Percentiles rank a stretch among this genome's conserved stretches.
Conservation (phyloP, 2,329 filamentous ascomycete genomes). For the Pseudocercospora pini-densiflorae region DNA sequence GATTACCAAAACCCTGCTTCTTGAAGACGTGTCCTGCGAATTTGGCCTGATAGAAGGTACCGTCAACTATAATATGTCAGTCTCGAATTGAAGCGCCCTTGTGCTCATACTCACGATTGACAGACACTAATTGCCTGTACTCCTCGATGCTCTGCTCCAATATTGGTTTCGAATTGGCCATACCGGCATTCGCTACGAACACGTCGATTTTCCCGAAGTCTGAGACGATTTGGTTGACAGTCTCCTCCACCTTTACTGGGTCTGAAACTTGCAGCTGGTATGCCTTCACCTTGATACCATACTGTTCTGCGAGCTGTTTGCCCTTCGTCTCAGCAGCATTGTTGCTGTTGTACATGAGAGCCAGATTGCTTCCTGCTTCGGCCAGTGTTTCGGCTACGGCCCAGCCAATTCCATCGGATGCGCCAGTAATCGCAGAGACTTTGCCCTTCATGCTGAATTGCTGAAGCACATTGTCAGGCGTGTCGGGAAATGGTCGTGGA, state of each 20-base stretch:
- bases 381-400: slow-evolving; percentile 91
- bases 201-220: slow-evolving; percentile 82
- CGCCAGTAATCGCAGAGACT: slow-evolving; percentile 83
- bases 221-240: slow-evolving; percentile 69
- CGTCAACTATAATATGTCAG: slow-evolving; percentile 35
- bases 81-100: not conserved
- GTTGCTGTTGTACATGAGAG: slow-evolving; percentile 91
- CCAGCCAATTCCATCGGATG: slow-evolving; percentile 81
- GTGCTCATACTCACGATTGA: slow-evolving; percentile 52
- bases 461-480: slow-evolving; percentile 35
- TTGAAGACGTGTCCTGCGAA: slow-evolving; percentile 49
- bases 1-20: slow-evolving; percentile 50
- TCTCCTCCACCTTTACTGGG: slow-evolving; percentile 69
- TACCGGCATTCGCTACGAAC: slow-evolving; percentile 89
- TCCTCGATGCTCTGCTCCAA: slow-evolving; percentile 59
- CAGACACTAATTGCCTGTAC: slow-evolving; percentile 57
- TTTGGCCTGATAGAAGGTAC: slow-evolving; percentile 50
- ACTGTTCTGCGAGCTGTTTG: slow-evolving; percentile 26
- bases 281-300: slow-evolving; percentile 36
- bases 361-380: slow-evolving; percentile 81
- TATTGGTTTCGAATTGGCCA: slow-evolving; percentile 72
- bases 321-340: slow-evolving; percentile 42
- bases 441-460: slow-evolving; percentile 79
- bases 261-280: slow-evolving; percentile 76
- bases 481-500: slow-evolving; percentile 35